Base-by-base conservation (phyloP, 108 stramenopile species). In the Nitzschia inconspicua region DNA sequence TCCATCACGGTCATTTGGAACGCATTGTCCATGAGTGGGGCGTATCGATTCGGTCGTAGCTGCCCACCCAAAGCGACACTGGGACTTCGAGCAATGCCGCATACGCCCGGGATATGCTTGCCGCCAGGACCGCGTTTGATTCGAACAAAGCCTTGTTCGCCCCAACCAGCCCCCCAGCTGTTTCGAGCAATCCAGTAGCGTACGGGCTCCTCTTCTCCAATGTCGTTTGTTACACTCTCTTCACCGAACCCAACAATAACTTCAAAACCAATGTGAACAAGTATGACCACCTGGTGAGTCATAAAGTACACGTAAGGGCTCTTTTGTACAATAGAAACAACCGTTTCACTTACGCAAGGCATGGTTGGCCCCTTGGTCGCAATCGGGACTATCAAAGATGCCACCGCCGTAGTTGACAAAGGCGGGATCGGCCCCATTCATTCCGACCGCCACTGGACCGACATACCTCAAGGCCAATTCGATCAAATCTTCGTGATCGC, bases 131-230 rank as follows among this genome's bases (percentile, higher is more conserved):
- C 66, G 48, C 89, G 74, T 48, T 59, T 61, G 53, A 91, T 71
- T 23, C 67, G 71, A 20, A 87, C 63, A 39, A 75, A 87, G 11
- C 89, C 89, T 44, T 84, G 63, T 53, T 85, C 84, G 16, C 89
- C 89, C 89, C 89, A 91, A 7, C 61, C 68, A 13, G 20, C 55
- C 2, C 86, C 84, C 89, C 77, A 83, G 6, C 76, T 76, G 57
- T 91, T 91, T 1, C 86, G 71, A 19, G 84, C 82, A 57, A 86
- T 82, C 76, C 81, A 86, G 56, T 85, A 89, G 4, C 74, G 69
- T 11, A 68, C 53, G 46, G 22, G 60, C 23, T 44, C 7, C 5
- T 16, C 37, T 46, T 24, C 16, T 25, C 23, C 23, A 34, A 11
- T 48, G 10, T 11, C 20, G 42, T 31, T 46, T 18, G 36, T 39